Base-by-base conservation (phyloP, 305 asterid species). In the Fraxinus platypoda region DNA sequence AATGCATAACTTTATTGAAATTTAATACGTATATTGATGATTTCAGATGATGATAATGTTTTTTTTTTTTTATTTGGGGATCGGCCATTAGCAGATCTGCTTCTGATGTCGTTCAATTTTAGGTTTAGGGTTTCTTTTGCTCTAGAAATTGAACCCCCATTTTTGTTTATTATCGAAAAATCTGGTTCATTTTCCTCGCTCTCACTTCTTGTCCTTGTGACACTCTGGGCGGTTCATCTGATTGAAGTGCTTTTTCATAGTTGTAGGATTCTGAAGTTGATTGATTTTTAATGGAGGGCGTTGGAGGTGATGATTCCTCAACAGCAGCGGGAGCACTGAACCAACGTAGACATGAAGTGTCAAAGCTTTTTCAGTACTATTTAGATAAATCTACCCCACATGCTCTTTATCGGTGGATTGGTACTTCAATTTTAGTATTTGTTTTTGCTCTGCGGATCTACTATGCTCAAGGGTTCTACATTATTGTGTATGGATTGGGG, bases 201-300 rank as follows among this genome's bases (percentile, higher is more conserved):
- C 33, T 57, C 64, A 77, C 25, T 57, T 57, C 30, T 75, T 80
- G 31, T 41, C 4, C 57, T 2, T 52, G 66, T 38, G 68, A 68
- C 6, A 23, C 75, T 34, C 8, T 75, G 54, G 54, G n/a, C 54
- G 54, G 17, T 43, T 43, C 54, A 23, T 85, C 54, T 84, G 68
- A 77, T 79, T 86, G 78, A n/a, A 78, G 8, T 75, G 8, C 37
- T 88, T 38, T 72, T 30, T 28, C n/a, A 68, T 54, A 82, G 83
- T 79, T 86, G 76, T 64, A 87, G 93, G 94, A 85, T 43, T 81
- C 77, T 81, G 81, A 76, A 82, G 77, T 80, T 85, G 82, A 82
- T 80, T 86, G 82, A 83, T 78, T 78, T 68, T 87, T 77, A 83
- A 95, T 95, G 98, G 98, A 95, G 91, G 94, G 95, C 76, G 84